Base-by-base conservation (phyloP, 2,329 filamentous ascomycete species). In the Fusarium sp. region DNA sequence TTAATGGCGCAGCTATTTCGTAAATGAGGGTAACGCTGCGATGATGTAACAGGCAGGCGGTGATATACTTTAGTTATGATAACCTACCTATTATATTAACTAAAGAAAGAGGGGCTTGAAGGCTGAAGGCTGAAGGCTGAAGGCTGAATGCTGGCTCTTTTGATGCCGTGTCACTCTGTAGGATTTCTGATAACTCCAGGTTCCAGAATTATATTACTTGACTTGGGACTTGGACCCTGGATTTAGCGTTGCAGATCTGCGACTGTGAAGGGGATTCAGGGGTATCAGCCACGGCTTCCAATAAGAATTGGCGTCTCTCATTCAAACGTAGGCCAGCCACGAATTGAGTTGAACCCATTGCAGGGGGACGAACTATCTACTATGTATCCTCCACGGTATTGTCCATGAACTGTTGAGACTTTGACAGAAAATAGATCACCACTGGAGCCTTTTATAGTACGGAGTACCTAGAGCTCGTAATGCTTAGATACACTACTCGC, bases 161-260 rank as follows among this genome's bases (percentile, higher is more conserved):
- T 24, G 30, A 6, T 15, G 20, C 26, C 13, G 7, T 15, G 7
- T 8, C 8, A 19, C 20, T 41, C 41, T 46, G 13, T 45, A 15
- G n/a, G 33, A 45, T 19, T 15, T 26, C 11, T 33, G 17, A 30
- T 17, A 11, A 35, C 11, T 30, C 14, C n/a, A 48, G n/a, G n/a
- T 40, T 35, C 17, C 33, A 26, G 26, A 26, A 26, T 26, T 24
- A 14, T 15, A n/a, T 17, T 35, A n/a, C 33, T 35, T 17, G 33
- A 22, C 20, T 22, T 26, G 24, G 24, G 26, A 26, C 15, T 37
- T 62, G 46, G 57, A 67, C 66, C 66, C 66, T 67, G 57, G 40
- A 70, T 69, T 70, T 69, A 69, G 66, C 52, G 62, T 57, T 67
- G 66, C 37, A 47, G 66, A 69, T 69, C 65, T 44, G 40, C 28